Base-by-base conservation (phyloP, 371 early-diverging fungal genomes). In the Apophysomyces elegans region DNA sequence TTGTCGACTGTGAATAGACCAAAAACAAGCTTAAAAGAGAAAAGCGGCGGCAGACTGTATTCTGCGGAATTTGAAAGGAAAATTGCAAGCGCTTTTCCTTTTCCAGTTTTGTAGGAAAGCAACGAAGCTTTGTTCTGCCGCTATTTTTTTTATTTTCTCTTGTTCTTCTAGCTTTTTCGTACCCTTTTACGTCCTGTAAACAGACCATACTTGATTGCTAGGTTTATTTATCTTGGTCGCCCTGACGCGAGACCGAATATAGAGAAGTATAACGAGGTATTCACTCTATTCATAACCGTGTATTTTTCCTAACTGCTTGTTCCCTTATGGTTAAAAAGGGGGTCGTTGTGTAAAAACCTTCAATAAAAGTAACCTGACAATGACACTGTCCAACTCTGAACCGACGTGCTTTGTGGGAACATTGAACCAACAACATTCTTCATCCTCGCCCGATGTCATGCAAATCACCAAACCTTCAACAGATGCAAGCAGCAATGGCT, bases 1-100 rank as follows among this genome's bases (percentile, higher is more conserved):
- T 26, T 41, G 41, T 41, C 13, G 41, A 41, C 13, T 41, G 8
- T 41, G 41, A 41, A 0, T 41, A 41, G 41, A 41, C 13, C 41
- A 26, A 26, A 43, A 43, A 43, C 14, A 18, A n/a, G 13, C 47
- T 47, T 47, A 14, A 14, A 13, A n/a, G n/a, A 47, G 32, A 26
- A 9, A n/a, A n/a, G 54, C 54, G 54, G 54, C 21, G 54, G 9
- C 21, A 26, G 18, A 21, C 54, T 18, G 16, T 21, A 21, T 50
- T 18, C 8, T 50, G 54, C 54, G 54, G 54, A 21, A 7, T 5
- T 50, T 50, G 54, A 50, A 50, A n/a, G 2, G n/a, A 50, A 50
- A 21, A 50, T 41, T 41, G 54, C 54, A 50, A 50, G 54, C 35
- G 8, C 54, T 50, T 50, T 50, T 50, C 54, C 54, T 50, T 50